Percentiles rank a stretch among this genome's conserved stretches.
Evolutionary conservation across 139 green algal species (phyloP).

Genomic region (Chlamydomonas sp.): DNA sequence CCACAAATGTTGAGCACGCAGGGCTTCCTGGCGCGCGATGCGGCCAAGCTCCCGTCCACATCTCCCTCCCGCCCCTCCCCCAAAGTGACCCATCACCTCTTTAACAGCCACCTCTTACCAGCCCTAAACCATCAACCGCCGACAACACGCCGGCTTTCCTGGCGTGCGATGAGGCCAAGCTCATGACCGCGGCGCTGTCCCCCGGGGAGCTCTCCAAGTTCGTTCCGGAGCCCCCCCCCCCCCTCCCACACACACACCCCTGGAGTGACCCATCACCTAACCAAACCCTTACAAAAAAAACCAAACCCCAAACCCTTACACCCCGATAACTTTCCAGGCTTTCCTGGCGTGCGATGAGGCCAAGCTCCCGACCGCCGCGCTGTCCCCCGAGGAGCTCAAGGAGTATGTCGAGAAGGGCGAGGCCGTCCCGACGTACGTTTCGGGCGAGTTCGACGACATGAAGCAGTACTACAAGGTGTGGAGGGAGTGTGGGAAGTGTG

Average conservation of each 20-base stretch:
- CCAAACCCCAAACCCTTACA: no score
- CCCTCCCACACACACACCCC: neutral
- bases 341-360: constrained; percentile 15
- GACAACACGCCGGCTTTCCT: no score
- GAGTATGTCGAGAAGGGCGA: constrained; percentile 6
- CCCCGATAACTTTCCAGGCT: no score
- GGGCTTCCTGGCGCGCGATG: constrained; percentile 10
- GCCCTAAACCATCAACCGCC: no score
- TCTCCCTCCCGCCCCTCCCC: neutral
- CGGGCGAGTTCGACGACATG: constrained; percentile 21
- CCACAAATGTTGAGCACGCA: no score
- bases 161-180: neutral
- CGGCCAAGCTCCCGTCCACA: constrained; percentile 19
- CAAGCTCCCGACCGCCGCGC: constrained; percentile 13
- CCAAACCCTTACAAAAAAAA: no score
- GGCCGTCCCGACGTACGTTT: constrained; percentile 3
- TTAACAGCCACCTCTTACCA: no score
- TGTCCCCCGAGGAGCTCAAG: constrained; percentile 14
- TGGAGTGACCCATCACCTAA: neutral
- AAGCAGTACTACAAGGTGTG: constrained; percentile 27
- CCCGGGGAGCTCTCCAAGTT: neutral
- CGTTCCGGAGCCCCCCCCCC: neutral
- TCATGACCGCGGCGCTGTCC: neutral
- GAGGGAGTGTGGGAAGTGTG: no score
- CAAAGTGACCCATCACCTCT: no score